These are phyloP conservation scores for Wallemia hederae DNA, from an alignment of 1,284 basidiomycete species.

Conservation along the genomic window DNA sequence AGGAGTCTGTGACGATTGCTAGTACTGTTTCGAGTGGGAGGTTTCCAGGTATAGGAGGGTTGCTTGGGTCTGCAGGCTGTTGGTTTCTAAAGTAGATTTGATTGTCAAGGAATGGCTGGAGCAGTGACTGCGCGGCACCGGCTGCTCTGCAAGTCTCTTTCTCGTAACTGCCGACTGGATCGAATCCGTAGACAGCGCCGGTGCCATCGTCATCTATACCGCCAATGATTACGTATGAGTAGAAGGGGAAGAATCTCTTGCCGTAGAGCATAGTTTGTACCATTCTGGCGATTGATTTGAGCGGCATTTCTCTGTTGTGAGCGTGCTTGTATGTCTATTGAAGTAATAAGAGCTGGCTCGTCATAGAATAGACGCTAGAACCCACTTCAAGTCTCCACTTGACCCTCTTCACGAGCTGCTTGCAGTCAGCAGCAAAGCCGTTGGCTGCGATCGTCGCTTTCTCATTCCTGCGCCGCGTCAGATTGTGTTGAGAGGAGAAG, in stretches of 20 bases:
- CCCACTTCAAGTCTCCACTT: conserved; percentile 66
- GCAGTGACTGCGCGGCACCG: conserved; percentile 59
- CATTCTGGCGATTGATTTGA: conserved; percentile 66
- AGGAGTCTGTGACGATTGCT: conserved; percentile 65
- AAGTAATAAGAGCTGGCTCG: background rate
- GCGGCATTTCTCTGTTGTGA: conserved; percentile 72
- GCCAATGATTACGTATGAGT: conserved; percentile 77
- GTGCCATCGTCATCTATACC: conserved; percentile 80
- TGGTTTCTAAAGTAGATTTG: conserved; percentile 97
- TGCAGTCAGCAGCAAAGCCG: conserved; percentile 80
- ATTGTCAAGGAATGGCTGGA: conserved; percentile 89
- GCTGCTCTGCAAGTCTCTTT: conserved; percentile 78
- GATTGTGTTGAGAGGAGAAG: background rate
- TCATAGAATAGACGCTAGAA: conserved; percentile 1
- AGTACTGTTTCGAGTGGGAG: conserved; percentile 51
- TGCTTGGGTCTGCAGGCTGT: conserved; percentile 27
- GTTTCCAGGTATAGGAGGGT: conserved; percentile 31
- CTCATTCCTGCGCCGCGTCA: conserved; percentile 35
- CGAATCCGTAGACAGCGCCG: conserved; percentile 86
- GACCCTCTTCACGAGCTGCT: conserved; percentile 81
- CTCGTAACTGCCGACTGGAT: conserved; percentile 84
- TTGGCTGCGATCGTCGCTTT: conserved; percentile 73
- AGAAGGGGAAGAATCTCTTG: conserved; percentile 83
- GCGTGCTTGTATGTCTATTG: conserved; percentile 73
- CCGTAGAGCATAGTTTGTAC: conserved; percentile 89